These are phyloP conservation scores for Secale cereale DNA, from an alignment of 176 grass and related monocot species.

Conservation along the genomic window DNA sequence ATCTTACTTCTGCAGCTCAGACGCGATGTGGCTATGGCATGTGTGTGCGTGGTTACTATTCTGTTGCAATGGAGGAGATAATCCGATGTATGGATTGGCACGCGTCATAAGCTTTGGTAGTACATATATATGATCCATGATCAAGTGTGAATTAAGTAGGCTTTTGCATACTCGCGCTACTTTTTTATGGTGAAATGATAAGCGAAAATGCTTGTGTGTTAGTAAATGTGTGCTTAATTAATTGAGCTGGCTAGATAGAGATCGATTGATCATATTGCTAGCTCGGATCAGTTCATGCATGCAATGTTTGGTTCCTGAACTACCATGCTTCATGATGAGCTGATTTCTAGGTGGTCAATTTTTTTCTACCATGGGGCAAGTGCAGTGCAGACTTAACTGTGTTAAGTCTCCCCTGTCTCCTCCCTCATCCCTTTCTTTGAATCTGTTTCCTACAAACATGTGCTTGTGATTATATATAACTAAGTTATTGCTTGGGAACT, in stretches of 20 bases:
- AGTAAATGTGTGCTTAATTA: neutral
- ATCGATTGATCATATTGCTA: neutral
- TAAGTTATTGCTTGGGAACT: neutral
- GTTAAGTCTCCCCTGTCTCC: neutral
- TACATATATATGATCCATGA: neutral
- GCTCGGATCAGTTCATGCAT: neutral
- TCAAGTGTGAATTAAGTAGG: neutral
- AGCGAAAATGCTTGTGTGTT: neutral
- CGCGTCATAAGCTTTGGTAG: neutral
- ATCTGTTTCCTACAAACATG: constrained; percentile 12
- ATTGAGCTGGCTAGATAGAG: neutral
- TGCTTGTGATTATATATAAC: neutral
- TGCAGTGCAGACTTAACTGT: neutral
- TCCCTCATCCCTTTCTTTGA: neutral
- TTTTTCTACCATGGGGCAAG: neutral
- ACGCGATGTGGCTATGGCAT: neutral
- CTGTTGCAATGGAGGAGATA: neutral
- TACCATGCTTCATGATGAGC: constrained; percentile 8
- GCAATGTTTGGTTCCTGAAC: constrained; percentile 4
- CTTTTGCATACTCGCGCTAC: no score
- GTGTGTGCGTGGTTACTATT: neutral
- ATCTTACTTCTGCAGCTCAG: neutral
- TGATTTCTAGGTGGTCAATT: neutral
- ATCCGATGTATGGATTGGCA: neutral
- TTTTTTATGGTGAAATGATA: no score